Conservation (phyloP, 257 asterid species). For the Fraxinus cuspidata region DNA sequence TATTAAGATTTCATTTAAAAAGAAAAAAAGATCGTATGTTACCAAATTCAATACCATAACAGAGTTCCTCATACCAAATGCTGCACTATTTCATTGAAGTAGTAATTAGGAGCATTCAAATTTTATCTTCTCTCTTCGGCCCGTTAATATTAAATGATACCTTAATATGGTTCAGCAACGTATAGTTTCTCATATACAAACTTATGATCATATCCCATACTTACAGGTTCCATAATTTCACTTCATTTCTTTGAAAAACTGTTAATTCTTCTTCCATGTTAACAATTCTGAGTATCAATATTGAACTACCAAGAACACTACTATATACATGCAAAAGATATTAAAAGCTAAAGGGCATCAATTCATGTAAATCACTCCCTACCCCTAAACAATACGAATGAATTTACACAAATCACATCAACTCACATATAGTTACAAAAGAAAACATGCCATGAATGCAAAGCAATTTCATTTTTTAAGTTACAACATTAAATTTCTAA, state of each 20-base stretch:
- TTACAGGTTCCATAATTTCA: not conserved
- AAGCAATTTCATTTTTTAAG: not conserved
- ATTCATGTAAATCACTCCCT: not conserved
- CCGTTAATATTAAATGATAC: not conserved
- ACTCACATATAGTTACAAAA: not conserved
- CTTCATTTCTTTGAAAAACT: not conserved
- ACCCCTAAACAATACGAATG: not conserved
- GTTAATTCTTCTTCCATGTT: not conserved
- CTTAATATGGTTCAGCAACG: not conserved
- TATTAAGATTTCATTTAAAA: not conserved
- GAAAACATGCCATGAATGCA: not conserved
- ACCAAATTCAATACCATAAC: not conserved
- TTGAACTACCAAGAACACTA: not conserved
- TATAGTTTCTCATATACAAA: not conserved
- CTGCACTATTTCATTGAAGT: not conserved
- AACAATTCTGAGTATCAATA: not conserved
- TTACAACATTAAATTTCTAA: not conserved
- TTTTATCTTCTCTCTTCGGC: not conserved
- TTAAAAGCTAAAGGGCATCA: not conserved
- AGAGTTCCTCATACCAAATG: not conserved
- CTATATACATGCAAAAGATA: not conserved
- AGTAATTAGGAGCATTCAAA: not conserved
- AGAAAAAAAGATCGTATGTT: not conserved
- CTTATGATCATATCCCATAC: not conserved
- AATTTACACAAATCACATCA: not conserved